Percentiles rank a stretch among this genome's conserved stretches.
Evolutionary conservation across 2,329 filamentous ascomycete genomes (phyloP).

Genomic region (Pseudofabraea citricarpa): DNA sequence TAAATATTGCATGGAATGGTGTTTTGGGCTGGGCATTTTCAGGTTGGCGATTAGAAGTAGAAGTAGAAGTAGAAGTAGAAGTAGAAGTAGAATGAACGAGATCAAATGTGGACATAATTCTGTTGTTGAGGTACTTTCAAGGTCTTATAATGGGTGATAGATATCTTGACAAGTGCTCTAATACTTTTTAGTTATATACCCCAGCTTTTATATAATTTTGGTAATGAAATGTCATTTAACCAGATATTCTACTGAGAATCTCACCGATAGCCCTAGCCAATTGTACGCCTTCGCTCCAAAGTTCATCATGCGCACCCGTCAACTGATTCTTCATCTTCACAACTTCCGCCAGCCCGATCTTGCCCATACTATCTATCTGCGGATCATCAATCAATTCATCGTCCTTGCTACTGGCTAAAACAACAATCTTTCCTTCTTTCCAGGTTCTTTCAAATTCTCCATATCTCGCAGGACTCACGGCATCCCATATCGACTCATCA

Average conservation of each 20-base stretch:
- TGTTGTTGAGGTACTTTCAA: no score
- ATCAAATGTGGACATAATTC: no score
- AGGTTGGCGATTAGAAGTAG: no score
- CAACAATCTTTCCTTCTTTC: constrained; percentile 7
- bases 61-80: no score
- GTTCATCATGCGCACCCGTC: constrained; percentile 57
- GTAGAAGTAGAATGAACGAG: no score
- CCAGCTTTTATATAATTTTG: no score
- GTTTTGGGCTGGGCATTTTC: no score
- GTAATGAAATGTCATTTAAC: neutral
- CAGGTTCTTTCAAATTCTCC: constrained; percentile 1
- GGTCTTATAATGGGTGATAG: no score
- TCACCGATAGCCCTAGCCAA: constrained; percentile 32
- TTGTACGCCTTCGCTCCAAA: constrained; percentile 56
- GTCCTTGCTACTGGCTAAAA: constrained; percentile 31
- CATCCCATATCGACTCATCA: constrained; percentile 45
- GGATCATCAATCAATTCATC: constrained; percentile 32
- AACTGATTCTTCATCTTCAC: constrained; percentile 13
- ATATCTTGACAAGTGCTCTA: no score
- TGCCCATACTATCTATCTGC: constrained; percentile 21
- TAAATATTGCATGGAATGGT: no score
- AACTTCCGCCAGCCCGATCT: constrained; percentile 18
- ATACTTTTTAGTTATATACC: no score
- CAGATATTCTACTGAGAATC: no score
- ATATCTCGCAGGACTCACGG: constrained; percentile 25